phyloP scores from a whole-genome alignment of 306 rosid genomes.

The Castanea sativa region DNA sequence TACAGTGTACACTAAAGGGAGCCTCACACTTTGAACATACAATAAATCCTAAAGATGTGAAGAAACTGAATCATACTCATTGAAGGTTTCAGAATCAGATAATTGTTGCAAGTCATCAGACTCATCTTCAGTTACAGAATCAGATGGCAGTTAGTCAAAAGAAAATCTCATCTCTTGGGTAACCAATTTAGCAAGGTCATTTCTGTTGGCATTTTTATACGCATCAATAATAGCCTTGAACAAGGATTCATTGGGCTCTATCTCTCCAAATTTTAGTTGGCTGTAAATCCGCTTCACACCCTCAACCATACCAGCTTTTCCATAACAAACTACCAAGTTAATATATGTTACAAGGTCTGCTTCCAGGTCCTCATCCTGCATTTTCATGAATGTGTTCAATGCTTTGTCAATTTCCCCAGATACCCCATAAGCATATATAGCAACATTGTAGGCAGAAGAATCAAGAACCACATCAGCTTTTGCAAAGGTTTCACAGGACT shows the following conservation, averaged over 20 bases:
- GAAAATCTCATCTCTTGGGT: constrained; percentile 55
- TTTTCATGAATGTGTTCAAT: constrained; percentile 69
- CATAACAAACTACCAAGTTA: constrained; percentile 69
- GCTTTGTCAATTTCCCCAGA: constrained; percentile 68
- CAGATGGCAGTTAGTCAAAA: constrained; percentile 20
- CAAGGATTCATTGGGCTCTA: constrained; percentile 56
- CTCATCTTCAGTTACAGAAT: constrained; percentile 30
- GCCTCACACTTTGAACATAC: constrained; percentile 1
- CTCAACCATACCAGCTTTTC: constrained; percentile 79
- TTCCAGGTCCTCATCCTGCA: constrained; percentile 62
- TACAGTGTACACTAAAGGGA: constrained; percentile 23
- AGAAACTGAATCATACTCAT: constrained; percentile 26
- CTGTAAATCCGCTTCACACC: constrained; percentile 75
- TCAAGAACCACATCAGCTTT: constrained; percentile 60
- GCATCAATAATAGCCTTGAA: constrained; percentile 67
- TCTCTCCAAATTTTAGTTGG: constrained; percentile 61
- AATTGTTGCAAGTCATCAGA: constrained; percentile 20
- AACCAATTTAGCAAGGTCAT: constrained; percentile 61
- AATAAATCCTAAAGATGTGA: constrained; percentile 21
- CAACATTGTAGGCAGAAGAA: constrained; percentile 58
- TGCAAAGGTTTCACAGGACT: constrained; percentile 49
- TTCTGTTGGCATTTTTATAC: constrained; percentile 52
- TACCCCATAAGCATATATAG: constrained; percentile 64
- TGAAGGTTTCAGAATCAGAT: constrained; percentile 28
- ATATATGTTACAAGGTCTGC: constrained; percentile 72